Percentiles rank a stretch among this genome's conserved stretches.
phyloP scores from a whole-genome alignment of 2,329 filamentous ascomycete genomes.

The Talaromyces rugulosus region DNA sequence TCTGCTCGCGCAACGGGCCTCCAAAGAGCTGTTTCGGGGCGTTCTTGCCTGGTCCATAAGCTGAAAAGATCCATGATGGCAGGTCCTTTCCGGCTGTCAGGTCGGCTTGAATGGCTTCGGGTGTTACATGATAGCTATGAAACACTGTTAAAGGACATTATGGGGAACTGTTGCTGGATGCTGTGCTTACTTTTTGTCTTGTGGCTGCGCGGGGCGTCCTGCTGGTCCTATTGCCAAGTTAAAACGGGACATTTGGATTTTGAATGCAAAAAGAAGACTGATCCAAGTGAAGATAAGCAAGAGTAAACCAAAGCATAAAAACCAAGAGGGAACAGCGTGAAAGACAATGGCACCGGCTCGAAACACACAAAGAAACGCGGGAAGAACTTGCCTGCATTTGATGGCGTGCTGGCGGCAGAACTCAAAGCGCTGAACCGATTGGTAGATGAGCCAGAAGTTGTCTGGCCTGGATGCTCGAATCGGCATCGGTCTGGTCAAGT shows the following conservation, averaged over 20 bases:
- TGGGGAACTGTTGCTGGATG: not conserved
- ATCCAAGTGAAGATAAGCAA: not conserved
- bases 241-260: not conserved
- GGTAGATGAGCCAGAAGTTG: constrained; percentile 32
- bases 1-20: constrained; percentile 73
- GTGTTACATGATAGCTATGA: constrained; percentile 52
- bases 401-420: constrained; percentile 14
- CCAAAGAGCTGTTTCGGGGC: constrained; percentile 81
- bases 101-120: constrained; percentile 60
- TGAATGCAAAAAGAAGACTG: not conserved
- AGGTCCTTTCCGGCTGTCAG: constrained; percentile 58
- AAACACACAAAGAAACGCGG: not conserved
- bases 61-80: constrained; percentile 81
- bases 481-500: constrained; percentile 52
- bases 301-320: not conserved
- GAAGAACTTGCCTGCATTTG: constrained; percentile 29
- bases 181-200: constrained; percentile 10
- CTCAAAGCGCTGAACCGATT: constrained; percentile 58
- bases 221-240: not conserved
- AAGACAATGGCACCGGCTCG: not conserved
- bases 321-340: not conserved
- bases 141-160: constrained; percentile 9
- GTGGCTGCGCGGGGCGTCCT: constrained; percentile 10
- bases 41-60: constrained; percentile 74
- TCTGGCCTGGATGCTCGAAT: constrained; percentile 53